These are phyloP conservation scores for Gilbertella persicaria DNA, from an alignment of 371 early-diverging fungal genomes.

Conservation along the genomic window DNA sequence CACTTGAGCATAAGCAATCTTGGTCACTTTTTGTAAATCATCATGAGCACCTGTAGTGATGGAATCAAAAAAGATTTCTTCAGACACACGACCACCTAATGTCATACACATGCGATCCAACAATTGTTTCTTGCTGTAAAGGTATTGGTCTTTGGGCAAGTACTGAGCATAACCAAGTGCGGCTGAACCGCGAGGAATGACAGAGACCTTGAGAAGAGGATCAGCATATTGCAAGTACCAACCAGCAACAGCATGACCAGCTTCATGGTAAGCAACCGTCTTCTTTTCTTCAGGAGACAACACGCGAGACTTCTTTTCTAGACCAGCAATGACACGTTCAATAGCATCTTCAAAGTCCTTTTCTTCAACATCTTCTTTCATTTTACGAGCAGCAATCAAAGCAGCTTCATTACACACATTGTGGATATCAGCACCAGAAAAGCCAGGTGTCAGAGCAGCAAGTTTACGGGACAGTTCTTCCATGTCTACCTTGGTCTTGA, in stretches of 20 bases:
- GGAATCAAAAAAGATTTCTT: conserved; percentile 91
- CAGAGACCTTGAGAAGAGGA: conserved; percentile 96
- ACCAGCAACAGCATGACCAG: conserved; percentile 98
- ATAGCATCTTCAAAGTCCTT: conserved; percentile 96
- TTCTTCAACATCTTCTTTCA: conserved; percentile 76
- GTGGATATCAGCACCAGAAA: conserved; percentile 96
- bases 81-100: conserved; percentile 94
- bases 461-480: conserved; percentile 78
- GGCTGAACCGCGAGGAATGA: conserved; percentile 95
- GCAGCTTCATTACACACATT: conserved; percentile 99
- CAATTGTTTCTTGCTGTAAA: conserved; percentile 91
- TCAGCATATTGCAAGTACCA: conserved; percentile 97
- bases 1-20: conserved; percentile 95
- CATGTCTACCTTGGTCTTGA: conserved; percentile 86
- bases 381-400: conserved; percentile 93
- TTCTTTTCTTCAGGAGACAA: conserved; percentile 98
- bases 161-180: conserved; percentile 99
- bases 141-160: conserved; percentile 95
- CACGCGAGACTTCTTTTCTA: conserved; percentile 95
- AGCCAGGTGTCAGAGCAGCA: conserved; percentile 90
- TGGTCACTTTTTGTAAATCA: conserved; percentile 97
- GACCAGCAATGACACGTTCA: conserved; percentile 97
- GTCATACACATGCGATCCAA: conserved; percentile 99
- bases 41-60: conserved; percentile 92
- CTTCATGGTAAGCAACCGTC: conserved; percentile 99